Base-by-base conservation (phyloP, 2,329 filamentous ascomycete genomes). In the Pyrenophora tritici-repentis region DNA sequence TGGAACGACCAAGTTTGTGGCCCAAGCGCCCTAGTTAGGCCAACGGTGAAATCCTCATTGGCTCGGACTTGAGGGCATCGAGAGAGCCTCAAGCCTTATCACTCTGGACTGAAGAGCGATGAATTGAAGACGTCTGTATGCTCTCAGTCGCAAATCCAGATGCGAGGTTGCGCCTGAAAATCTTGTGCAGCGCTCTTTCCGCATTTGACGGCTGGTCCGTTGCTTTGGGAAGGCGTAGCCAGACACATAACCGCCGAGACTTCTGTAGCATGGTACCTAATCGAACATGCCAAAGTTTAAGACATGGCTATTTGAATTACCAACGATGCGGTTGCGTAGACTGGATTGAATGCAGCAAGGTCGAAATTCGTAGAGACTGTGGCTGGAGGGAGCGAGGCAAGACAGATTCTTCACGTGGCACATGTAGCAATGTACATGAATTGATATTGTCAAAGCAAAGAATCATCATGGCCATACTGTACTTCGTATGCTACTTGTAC, bases 1-100 rank as follows among this genome's bases (percentile, higher is more conserved):
- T 54, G 43, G 47, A 50, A 50, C 50, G 50, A 55, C 46, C 43
- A 41, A 36, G 42, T 50, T 44, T 16, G 32, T 42, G 42, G 45
- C 36, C 37, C 44, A 37, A 46, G 53, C 44, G 50, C 35, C 26
- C 17, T 4, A 26, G 22, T 18, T 9, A 13, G 16, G 17, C 48
- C 39, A 52, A 52, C 34, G 44, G 37, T 16, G 33, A 39, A 14
- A 18, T 26, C 35, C 34, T 52, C 18, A 31, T 26, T 42, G 32
- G 26, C 26, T 29, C 26, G 26, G 26, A 13, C 26, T 29, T 12
- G 26, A 29, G 26, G 26, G 10, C 26, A 29, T 29, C 26, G 10
- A 29, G 26, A 12, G 26, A 29, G 26, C 26, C 26, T 29, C 26
- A 13, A 29, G 26, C 26, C 9, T 29, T 29, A 29, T 29, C 26